Percentiles rank a stretch among this genome's conserved stretches.
Evolutionary conservation across 2,329 filamentous ascomycete species (phyloP).

Genomic region (Aspergillus sergii): DNA sequence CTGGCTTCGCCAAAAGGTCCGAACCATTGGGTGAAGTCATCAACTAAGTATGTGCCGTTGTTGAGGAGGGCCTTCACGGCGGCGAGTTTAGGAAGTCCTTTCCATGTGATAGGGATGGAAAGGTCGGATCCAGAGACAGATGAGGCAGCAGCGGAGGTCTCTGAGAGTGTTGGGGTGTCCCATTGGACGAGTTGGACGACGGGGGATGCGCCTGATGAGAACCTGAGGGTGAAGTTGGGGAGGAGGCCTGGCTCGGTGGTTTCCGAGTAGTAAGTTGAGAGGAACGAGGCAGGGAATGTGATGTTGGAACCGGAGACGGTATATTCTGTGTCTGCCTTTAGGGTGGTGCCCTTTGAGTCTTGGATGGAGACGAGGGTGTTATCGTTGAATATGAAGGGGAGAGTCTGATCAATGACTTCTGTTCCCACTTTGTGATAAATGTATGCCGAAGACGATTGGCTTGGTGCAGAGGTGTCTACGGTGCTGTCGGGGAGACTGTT

Average conservation of each 20-base stretch:
- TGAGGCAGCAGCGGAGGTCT: conserved; percentile 32
- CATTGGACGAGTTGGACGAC: conserved; percentile 57
- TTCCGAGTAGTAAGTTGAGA: conserved; percentile 48
- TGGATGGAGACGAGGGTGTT: conserved; percentile 53
- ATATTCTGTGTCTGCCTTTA: conserved; percentile 51
- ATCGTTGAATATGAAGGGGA: conserved; percentile 58
- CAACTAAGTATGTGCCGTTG: conserved; percentile 55
- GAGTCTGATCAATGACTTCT: conserved; percentile 43
- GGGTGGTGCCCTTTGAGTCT: conserved; percentile 37
- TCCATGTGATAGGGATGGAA: conserved; percentile 55
- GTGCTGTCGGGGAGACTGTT: conserved; percentile 59
- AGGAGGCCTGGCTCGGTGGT: conserved; percentile 49
- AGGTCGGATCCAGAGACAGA: conserved; percentile 44
- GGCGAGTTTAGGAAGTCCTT: conserved; percentile 54
- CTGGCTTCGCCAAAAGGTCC: conserved; percentile 54
- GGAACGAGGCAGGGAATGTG: conserved; percentile 52
- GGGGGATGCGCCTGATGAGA: conserved; percentile 54
- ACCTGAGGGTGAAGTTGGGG: conserved; percentile 55
- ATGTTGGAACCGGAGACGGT: conserved; percentile 48
- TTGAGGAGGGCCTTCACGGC: conserved; percentile 54
- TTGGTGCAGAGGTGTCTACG: conserved; percentile 48
- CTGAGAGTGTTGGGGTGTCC: conserved; percentile 45
- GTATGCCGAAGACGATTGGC: conserved; percentile 56
- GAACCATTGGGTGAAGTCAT: conserved; percentile 60
- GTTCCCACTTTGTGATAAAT: conserved; percentile 57